Conservation (phyloP, 1,284 basidiomycete genomes). For the Trametes hirsuta region DNA sequence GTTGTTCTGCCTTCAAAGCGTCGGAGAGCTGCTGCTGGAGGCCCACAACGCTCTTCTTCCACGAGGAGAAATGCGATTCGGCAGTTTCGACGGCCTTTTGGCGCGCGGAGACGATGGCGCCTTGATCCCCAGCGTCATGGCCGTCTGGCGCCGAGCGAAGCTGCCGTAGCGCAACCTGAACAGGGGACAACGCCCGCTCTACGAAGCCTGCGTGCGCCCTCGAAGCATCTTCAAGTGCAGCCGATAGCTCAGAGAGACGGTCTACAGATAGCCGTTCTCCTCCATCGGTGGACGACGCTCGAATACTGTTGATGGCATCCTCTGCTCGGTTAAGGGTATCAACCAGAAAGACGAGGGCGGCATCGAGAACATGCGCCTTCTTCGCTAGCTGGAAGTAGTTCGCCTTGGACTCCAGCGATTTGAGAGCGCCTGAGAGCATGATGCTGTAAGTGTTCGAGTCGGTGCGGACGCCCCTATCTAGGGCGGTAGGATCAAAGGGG, state of each 20-base stretch:
- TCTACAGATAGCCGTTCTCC: conserved; percentile 37
- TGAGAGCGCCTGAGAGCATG: conserved; percentile 58
- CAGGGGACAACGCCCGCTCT: conserved; percentile 50
- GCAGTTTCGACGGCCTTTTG: conserved; percentile 50
- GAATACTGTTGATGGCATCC: conserved; percentile 41
- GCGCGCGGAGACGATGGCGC: conserved; percentile 50
- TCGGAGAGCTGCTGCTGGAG: conserved; percentile 40
- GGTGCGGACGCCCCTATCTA: conserved; percentile 70
- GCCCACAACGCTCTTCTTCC: conserved; percentile 46
- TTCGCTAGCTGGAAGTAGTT: conserved; percentile 54
- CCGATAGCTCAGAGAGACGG: conserved; percentile 38
- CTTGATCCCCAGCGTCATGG: conserved; percentile 44
- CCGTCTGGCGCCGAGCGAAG: conserved; percentile 51
- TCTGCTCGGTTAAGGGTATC: conserved; percentile 44
- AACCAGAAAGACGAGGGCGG: conserved; percentile 39
- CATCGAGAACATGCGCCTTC: conserved; percentile 58
- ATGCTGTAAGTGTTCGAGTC: conserved; percentile 74
- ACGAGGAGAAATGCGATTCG: conserved; percentile 50
- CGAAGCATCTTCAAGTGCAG: conserved; percentile 11
- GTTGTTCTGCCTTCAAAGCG: conserved; percentile 36
- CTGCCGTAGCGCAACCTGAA: conserved; percentile 52
- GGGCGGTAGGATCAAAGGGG: conserved; percentile 60
- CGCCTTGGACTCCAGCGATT: conserved; percentile 50
- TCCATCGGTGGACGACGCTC: conserved; percentile 35
- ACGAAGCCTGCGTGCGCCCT: conserved; percentile 31